phyloP scores from a whole-genome alignment of 257 asterid species.

The Solanum chilense region DNA sequence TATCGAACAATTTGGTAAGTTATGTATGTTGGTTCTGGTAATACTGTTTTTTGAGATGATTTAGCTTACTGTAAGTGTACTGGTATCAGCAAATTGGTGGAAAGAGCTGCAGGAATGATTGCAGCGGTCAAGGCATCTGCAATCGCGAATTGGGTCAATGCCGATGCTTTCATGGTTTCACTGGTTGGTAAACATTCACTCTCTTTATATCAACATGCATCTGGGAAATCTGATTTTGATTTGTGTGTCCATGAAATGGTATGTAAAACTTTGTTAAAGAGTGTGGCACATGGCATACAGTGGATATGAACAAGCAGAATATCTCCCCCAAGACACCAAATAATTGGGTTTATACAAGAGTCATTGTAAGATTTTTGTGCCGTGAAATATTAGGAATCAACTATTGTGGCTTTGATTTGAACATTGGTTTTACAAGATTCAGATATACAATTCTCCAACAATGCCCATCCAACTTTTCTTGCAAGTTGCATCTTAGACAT shows the following conservation, averaged over 20 bases:
- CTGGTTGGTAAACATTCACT: conserved; percentile 39
- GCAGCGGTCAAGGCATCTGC: conserved; percentile 83
- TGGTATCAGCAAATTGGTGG: conserved; percentile 66
- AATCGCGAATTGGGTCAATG: conserved; percentile 79
- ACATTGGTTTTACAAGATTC: background rate
- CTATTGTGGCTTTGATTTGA: background rate
- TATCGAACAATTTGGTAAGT: background rate
- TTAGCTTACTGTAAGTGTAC: background rate
- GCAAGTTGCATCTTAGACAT: background rate
- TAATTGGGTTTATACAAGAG: background rate
- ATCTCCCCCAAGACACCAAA: background rate
- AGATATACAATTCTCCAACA: background rate
- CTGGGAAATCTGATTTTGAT: background rate
- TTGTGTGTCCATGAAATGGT: background rate
- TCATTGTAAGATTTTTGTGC: background rate
- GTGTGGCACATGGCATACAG: background rate
- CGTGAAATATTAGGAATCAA: background rate
- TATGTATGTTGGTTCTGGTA: background rate
- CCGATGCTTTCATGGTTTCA: conserved; percentile 89
- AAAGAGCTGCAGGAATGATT: conserved; percentile 65
- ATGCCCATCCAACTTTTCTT: background rate
- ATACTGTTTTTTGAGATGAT: background rate
- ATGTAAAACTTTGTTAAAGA: background rate
- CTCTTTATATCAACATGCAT: background rate
- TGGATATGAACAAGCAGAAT: background rate